Conservation (phyloP, 2,329 filamentous ascomycete genomes). For the Fusarium guadeloupense region DNA sequence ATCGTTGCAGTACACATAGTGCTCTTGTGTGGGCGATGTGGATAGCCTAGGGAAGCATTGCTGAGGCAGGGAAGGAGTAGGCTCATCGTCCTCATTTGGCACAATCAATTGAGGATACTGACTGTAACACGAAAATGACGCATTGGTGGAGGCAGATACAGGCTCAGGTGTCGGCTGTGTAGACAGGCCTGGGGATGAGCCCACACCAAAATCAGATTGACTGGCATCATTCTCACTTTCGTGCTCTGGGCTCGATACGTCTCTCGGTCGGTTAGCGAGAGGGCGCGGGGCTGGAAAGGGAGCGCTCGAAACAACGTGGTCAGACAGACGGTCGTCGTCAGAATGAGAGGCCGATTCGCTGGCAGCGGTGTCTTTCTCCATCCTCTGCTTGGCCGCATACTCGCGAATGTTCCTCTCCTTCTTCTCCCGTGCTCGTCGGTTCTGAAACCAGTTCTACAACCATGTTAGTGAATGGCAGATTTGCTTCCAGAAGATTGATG, state of each 20-base stretch:
- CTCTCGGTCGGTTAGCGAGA: conserved; percentile 11
- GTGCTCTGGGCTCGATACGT: conserved; percentile 36
- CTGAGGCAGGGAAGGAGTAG: conserved; percentile 35
- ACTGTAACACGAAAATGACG: conserved; percentile 22
- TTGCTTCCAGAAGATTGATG: not conserved
- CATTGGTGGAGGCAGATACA: conserved; percentile 11
- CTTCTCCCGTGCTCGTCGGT: conserved; percentile 71
- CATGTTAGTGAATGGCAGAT: conserved; percentile 45
- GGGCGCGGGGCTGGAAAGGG: conserved; percentile 49
- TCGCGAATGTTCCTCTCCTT: conserved; percentile 65
- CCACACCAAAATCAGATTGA: conserved; percentile 40
- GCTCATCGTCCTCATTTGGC: conserved; percentile 35
- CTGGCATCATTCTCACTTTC: conserved; percentile 42
- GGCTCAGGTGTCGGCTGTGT: conserved; percentile 34
- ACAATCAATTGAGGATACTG: conserved; percentile 41
- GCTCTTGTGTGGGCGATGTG: conserved; percentile 30
- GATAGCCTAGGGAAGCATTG: conserved; percentile 37
- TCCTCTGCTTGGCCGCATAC: conserved; percentile 51
- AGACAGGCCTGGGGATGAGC: conserved; percentile 36
- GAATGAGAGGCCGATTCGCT: conserved; percentile 41
- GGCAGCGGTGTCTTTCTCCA: conserved; percentile 47
- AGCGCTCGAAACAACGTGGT: conserved; percentile 54
- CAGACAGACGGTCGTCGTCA: conserved; percentile 45
- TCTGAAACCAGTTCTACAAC: conserved; percentile 73
- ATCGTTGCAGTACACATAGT: conserved; percentile 32